phyloP scores from a whole-genome alignment of 2,329 filamentous ascomycete genomes.

The Sarocladium kiliense region DNA sequence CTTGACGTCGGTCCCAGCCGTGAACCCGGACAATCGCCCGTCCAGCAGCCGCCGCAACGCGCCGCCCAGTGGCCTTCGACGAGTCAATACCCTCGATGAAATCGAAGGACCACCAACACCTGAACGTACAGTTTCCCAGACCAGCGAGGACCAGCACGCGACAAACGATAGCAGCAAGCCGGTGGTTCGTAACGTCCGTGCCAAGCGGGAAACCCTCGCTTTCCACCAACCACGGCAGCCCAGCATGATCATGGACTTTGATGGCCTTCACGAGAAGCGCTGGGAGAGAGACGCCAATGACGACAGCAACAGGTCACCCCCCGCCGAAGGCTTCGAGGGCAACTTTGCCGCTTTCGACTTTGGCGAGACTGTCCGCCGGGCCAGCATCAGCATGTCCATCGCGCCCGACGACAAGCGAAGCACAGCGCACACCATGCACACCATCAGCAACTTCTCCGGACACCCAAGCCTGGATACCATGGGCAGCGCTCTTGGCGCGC shows the following conservation, averaged over 20 bases:
- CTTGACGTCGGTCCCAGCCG: not conserved
- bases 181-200: conserved; percentile 41
- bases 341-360: conserved; percentile 35
- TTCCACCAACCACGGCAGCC: conserved; percentile 38
- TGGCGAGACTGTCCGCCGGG: conserved; percentile 19
- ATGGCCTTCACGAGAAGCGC: conserved; percentile 20
- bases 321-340: conserved; percentile 28
- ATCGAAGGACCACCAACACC: conserved; percentile 5
- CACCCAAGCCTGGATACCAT: conserved; percentile 7
- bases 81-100: conserved; percentile 16
- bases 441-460: conserved; percentile 6
- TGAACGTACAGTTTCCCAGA: conserved; percentile 28
- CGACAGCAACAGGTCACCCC: conserved; percentile 13
- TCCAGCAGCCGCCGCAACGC: conserved; percentile 17
- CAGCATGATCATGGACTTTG: conserved; percentile 45
- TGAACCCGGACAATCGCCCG: conserved; percentile 12
- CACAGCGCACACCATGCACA: conserved; percentile 6
- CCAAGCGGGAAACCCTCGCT: conserved; percentile 46
- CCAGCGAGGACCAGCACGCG: conserved; percentile 34
- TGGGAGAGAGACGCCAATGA: not conserved
- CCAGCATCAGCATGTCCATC: not conserved
- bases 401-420: not conserved
- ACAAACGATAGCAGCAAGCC: conserved; percentile 23
- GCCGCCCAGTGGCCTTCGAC: conserved; percentile 19
- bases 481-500: not conserved